These are phyloP conservation scores for Syzygium jambos DNA, from an alignment of 345 rosid species.

Conservation along the genomic window DNA sequence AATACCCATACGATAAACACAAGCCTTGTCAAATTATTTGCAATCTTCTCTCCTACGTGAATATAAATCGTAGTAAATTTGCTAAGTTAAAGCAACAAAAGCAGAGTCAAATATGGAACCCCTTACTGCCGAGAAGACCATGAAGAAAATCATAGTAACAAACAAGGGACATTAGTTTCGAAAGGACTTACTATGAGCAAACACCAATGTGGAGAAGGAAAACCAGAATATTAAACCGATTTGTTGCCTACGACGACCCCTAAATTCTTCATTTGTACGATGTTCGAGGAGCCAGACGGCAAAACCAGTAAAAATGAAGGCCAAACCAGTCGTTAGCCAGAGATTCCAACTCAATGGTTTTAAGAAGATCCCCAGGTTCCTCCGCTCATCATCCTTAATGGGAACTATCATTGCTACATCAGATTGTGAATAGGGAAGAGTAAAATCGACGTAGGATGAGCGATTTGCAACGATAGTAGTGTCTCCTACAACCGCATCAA, in stretches of 20 bases:
- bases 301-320: slow-evolving; percentile 47
- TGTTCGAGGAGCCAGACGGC: slow-evolving; percentile 74
- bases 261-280: slow-evolving; percentile 49
- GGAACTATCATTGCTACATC: slow-evolving; percentile 70
- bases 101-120: not conserved
- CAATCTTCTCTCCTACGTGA: slow-evolving; percentile 49
- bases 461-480: slow-evolving; percentile 36
- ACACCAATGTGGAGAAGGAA: slow-evolving; percentile 10
- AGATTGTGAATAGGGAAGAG: slow-evolving; percentile 57
- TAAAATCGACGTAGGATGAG: slow-evolving; percentile 46
- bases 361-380: slow-evolving; percentile 56
- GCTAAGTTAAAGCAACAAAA: not conserved
- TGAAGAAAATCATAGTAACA: not conserved
- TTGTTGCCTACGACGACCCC: slow-evolving; percentile 39
- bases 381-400: slow-evolving; percentile 15
- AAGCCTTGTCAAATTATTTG: slow-evolving; percentile 32
- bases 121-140: too few relatives aligned
- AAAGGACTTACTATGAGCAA: slow-evolving; percentile 17
- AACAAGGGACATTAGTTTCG: slow-evolving; percentile 35
- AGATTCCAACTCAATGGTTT: slow-evolving; percentile 54
- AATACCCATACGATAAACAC: slow-evolving; percentile 62
- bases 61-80: not conserved
- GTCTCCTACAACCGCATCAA: slow-evolving; percentile 64
- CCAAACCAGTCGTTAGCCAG: slow-evolving; percentile 48
- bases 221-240: slow-evolving; percentile 56